Evolutionary conservation across 345 rosid species (phyloP).

Genomic region (Hibiscus tridactylites): DNA sequence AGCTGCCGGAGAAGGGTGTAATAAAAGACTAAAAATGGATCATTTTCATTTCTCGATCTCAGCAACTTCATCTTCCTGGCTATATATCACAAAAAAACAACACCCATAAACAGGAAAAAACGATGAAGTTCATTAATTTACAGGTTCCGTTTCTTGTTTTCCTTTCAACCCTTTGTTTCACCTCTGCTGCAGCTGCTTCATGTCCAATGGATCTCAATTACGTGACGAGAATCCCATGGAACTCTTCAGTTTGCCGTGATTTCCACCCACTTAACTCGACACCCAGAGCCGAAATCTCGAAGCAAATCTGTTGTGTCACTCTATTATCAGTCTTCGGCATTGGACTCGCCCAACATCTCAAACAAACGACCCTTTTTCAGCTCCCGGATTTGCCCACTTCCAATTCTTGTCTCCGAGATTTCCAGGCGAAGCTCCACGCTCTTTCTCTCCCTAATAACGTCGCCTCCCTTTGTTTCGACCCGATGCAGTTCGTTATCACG

Average conservation of each 20-base stretch:
- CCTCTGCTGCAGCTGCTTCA: conserved; percentile 15
- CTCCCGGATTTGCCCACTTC: conserved; percentile 52
- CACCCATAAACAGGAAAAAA: too few relatives aligned
- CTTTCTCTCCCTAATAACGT: conserved; percentile 40
- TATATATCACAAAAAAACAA: too few relatives aligned
- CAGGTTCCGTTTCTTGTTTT: neutral
- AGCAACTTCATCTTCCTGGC: neutral
- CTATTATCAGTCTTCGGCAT: conserved; percentile 52
- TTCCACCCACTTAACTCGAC: conserved; percentile 5
- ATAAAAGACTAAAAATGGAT: neutral
- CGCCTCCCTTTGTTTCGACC: conserved; percentile 49
- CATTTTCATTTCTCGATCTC: neutral
- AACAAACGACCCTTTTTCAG: conserved; percentile 44
- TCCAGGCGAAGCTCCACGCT: conserved; percentile 41
- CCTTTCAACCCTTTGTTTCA: neutral
- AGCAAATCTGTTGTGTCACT: conserved; percentile 38
- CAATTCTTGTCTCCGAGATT: conserved; percentile 50
- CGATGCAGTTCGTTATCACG: conserved; percentile 39
- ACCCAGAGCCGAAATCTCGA: neutral
- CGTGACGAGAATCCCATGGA: conserved; percentile 60
- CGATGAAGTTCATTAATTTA: neutral
- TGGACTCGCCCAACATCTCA: conserved; percentile 50
- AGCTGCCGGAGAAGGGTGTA: neutral
- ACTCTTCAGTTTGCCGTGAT: conserved; percentile 39
- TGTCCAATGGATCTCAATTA: conserved; percentile 69